These are phyloP conservation scores for Blastobotrys terrestris DNA, from an alignment of 805 yeast species.

Conservation along the genomic window DNA sequence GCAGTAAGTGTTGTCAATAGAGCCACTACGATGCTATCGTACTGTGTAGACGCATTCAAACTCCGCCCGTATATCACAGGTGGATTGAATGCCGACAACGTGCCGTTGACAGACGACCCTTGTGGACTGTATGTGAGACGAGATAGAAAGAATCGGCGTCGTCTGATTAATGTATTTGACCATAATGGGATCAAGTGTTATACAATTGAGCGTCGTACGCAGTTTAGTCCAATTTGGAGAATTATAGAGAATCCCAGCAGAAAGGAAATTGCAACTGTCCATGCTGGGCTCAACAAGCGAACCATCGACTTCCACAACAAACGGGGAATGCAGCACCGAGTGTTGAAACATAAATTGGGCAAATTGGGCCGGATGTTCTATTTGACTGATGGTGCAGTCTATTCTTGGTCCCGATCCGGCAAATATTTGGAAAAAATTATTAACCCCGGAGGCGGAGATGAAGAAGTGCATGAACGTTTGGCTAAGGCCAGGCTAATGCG, in stretches of 20 bases:
- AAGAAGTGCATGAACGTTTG: slow-evolving; percentile 47
- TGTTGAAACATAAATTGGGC: slow-evolving; percentile 21
- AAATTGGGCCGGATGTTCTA: slow-evolving; percentile 39
- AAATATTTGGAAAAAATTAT: slow-evolving; percentile 45
- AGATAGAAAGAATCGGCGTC: slow-evolving; percentile 41
- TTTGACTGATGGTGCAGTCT: slow-evolving; percentile 47
- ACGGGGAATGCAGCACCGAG: slow-evolving; percentile 41
- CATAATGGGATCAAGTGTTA: slow-evolving; percentile 40
- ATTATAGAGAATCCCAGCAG: slow-evolving; percentile 40
- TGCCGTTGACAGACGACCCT: slow-evolving; percentile 21
- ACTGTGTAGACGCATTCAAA: not conserved
- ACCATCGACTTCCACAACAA: slow-evolving; percentile 46
- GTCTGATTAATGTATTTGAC: slow-evolving; percentile 45
- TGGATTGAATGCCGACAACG: slow-evolving; percentile 4
- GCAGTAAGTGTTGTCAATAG: not conserved
- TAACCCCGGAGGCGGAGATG: slow-evolving; percentile 52
- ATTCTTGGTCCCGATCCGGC: slow-evolving; percentile 50
- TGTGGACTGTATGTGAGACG: slow-evolving; percentile 43
- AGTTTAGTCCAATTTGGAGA: slow-evolving; percentile 48
- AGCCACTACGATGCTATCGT: not conserved
- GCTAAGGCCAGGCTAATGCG: slow-evolving; percentile 53
- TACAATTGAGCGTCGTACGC: slow-evolving; percentile 46
- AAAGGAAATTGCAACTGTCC: slow-evolving; percentile 44
- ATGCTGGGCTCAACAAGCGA: slow-evolving; percentile 42
- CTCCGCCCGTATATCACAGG: not conserved